Conservation (phyloP, 352 stramenopile genomes). For the Blastocystis sp. region DNA sequence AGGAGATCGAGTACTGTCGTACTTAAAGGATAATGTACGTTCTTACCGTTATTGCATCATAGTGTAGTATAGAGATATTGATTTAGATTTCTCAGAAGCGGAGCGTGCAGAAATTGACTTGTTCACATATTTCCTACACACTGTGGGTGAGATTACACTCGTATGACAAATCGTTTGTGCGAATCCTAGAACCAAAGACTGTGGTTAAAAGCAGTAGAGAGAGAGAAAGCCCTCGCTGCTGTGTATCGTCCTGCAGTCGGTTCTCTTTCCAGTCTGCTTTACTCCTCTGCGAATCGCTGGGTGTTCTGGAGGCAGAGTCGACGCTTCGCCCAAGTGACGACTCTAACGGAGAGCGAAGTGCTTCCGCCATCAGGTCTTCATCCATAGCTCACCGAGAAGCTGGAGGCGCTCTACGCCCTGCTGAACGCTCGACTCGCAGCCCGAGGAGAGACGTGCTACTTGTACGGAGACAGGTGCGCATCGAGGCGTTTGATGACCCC, state of each 20-base stretch:
- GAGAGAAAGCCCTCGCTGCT: not conserved
- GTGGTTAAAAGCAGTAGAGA: not conserved
- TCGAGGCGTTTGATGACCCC: not conserved
- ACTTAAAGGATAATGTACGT: slow-evolving; percentile 1
- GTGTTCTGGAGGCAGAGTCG: not conserved
- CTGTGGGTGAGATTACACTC: not conserved
- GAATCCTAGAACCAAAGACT: not conserved
- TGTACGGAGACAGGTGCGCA: not conserved
- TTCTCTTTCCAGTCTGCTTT: not conserved
- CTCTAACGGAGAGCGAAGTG: slow-evolving; percentile 19
- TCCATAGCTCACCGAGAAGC: not conserved
- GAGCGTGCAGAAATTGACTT: slow-evolving; percentile 29
- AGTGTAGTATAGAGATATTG: slow-evolving; percentile 35
- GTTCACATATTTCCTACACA: not conserved
- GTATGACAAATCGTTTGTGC: not conserved
- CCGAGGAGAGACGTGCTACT: not conserved
- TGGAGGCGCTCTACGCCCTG: slow-evolving; percentile 5
- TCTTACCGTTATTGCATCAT: not conserved
- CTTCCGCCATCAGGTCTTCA: not conserved
- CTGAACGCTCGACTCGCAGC: not conserved
- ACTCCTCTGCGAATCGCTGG: not conserved
- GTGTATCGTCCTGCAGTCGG: not conserved
- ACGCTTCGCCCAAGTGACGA: not conserved
- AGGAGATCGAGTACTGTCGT: not conserved
- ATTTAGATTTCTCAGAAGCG: slow-evolving; percentile 33